Evolutionary conservation across 768 basidiomycete genomes (phyloP).

Genomic region (Lentinula raphanica): DNA sequence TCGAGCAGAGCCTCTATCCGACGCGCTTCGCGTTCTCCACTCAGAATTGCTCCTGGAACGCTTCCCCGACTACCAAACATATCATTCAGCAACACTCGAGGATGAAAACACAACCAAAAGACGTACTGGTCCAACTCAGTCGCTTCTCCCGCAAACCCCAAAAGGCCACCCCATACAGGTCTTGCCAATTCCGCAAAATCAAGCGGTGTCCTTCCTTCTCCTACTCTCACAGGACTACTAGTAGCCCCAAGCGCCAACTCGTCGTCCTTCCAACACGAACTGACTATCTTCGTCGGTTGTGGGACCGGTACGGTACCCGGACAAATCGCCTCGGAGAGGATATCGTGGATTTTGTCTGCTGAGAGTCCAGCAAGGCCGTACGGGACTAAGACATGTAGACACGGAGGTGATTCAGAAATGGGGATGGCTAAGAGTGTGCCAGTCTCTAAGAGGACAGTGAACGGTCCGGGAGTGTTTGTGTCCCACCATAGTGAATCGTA

Average conservation of each 20-base stretch:
- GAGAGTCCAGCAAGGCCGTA: neutral
- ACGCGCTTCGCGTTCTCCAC: conserved; percentile 5
- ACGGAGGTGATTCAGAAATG: neutral
- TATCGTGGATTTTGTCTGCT: neutral
- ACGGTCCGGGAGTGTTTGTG: neutral
- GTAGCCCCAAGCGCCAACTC: conserved; percentile 3
- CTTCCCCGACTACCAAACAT: conserved; percentile 1
- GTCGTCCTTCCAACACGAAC: conserved; percentile 5
- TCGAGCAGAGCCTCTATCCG: conserved; percentile 1
- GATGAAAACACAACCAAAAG: neutral
- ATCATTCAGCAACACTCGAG: neutral
- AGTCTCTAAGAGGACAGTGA: neutral
- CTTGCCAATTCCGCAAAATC: conserved; percentile 4
- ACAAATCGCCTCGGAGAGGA: neutral
- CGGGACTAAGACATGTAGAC: conserved; percentile 1
- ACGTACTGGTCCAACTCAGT: conserved; percentile 6
- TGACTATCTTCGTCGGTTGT: neutral
- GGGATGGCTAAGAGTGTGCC: neutral
- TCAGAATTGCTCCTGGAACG: conserved; percentile 8
- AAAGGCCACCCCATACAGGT: conserved; percentile 3
- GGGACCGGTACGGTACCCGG: neutral
- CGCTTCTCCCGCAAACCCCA: conserved; percentile 8
- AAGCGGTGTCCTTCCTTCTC: conserved; percentile 3
- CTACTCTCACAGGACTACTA: neutral
- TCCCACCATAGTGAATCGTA: conserved; percentile 8